Evolutionary conservation across 441 rosid species (phyloP).

Genomic region (Mallotus repandus): DNA sequence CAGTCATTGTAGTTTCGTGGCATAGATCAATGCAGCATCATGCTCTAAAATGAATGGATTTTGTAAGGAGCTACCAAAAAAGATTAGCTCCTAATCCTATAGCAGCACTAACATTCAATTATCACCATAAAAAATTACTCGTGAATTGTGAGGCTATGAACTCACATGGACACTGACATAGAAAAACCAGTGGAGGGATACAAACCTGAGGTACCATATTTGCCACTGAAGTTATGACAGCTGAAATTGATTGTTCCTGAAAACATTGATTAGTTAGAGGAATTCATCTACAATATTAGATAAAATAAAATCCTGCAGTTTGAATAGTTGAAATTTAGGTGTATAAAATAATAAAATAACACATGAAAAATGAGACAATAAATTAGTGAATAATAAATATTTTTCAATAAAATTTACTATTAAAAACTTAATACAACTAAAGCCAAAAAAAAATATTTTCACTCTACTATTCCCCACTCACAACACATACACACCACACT

Average conservation of each 20-base stretch:
- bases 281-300: not conserved
- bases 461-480: too few species aligned
- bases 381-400: too few species aligned
- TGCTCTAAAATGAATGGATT: not conserved
- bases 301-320: not conserved
- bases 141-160: slow-evolving; percentile 10
- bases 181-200: slow-evolving; percentile 5
- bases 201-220: slow-evolving; percentile 90
- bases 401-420: too few species aligned
- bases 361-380: too few species aligned
- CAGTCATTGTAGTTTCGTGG: not conserved
- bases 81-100: not conserved
- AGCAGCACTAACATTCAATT: slow-evolving; percentile 1
- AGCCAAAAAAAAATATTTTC: too few species aligned
- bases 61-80: not conserved
- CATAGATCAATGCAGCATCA: slow-evolving; percentile 3
- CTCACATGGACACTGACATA: not conserved
- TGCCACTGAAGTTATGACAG: slow-evolving; percentile 80
- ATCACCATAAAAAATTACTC: not conserved
- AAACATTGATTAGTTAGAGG: slow-evolving; percentile 24
- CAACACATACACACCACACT: too few species aligned
- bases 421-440: too few species aligned
- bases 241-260: slow-evolving; percentile 93
- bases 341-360: too few species aligned
- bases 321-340: too few species aligned